A percentile compares a stretch with the other conserved stretches of the same genome.
Conservation (phyloP, 2,329 filamentous ascomycete species). For the Podosphaera xanthii region DNA sequence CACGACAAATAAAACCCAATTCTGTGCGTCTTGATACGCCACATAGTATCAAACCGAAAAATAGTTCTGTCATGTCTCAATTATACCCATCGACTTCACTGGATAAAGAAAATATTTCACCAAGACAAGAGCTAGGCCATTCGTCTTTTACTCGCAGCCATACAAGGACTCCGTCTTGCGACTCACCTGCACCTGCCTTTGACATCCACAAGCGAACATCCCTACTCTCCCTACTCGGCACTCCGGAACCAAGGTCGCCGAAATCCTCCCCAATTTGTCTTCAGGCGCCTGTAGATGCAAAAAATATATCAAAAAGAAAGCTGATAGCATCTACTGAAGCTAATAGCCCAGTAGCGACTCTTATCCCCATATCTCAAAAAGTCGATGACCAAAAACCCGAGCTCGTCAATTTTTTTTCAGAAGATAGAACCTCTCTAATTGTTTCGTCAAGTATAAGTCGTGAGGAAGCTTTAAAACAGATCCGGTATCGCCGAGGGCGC, state of each 20-base stretch:
- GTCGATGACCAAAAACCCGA: neutral
- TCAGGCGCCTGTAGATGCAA: neutral
- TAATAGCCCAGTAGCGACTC: neutral
- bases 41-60: neutral
- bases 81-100: neutral
- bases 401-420: neutral
- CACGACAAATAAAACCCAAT: conserved; percentile 2
- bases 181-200: conserved; percentile 33
- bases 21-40: no score
- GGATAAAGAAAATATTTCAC: neutral
- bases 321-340: neutral
- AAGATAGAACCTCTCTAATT: neutral
- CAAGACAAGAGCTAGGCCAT: neutral
- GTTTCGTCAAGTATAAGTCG: conserved; percentile 33
- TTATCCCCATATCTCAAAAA: neutral
- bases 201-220: conserved; percentile 28
- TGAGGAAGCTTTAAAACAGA: conserved; percentile 54
- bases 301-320: neutral
- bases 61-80: neutral
- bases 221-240: conserved; percentile 36
- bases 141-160: conserved; percentile 14
- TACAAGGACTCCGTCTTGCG: conserved; percentile 36
- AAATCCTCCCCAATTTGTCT: neutral
- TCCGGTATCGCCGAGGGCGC: conserved; percentile 47
- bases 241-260: conserved; percentile 17